Percentiles rank a stretch among this genome's conserved stretches.
phyloP scores from a whole-genome alignment of 441 rosid species.

The Biscutella laevigata region DNA sequence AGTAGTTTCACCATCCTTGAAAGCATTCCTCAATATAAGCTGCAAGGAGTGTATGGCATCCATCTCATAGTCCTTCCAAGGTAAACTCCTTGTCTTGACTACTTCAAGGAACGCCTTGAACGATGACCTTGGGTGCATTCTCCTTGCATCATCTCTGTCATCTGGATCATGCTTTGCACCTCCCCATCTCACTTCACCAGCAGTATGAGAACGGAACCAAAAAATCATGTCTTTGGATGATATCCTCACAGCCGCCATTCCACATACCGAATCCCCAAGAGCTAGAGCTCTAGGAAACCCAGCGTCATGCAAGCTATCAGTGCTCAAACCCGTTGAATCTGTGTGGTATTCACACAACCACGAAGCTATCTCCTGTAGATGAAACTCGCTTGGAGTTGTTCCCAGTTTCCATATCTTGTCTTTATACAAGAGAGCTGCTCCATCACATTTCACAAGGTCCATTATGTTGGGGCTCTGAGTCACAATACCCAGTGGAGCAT shows the following conservation, averaged over 20 bases:
- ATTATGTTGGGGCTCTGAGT: constrained; percentile 74
- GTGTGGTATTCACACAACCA: constrained; percentile 75
- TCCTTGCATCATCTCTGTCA: constrained; percentile 72
- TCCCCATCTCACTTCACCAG: constrained; percentile 89
- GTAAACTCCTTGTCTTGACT: constrained; percentile 73
- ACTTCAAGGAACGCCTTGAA: constrained; percentile 93
- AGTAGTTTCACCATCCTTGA: constrained; percentile 45
- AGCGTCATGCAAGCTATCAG: constrained; percentile 86
- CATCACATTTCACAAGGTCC: constrained; percentile 94
- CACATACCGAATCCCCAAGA: constrained; percentile 69
- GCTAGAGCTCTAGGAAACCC: constrained; percentile 68
- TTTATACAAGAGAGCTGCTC: constrained; percentile 78
- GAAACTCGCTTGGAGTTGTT: constrained; percentile 62
- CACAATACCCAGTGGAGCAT: constrained; percentile 84
- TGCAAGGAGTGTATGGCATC: constrained; percentile 95
- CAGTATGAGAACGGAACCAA: constrained; percentile 89
- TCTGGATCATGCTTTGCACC: constrained; percentile 85
- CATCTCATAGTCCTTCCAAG: constrained; percentile 98
- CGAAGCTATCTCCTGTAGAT: constrained; percentile 54
- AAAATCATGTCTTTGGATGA: constrained; percentile 64
- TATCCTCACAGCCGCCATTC: constrained; percentile 96
- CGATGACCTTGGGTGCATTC: constrained; percentile 94
- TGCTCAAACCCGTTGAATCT: constrained; percentile 93
- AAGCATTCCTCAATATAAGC: constrained; percentile 76
- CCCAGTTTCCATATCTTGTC: constrained; percentile 65